Conservation (phyloP, 495 filamentous ascomycete genomes). For the Neurospora sp. region DNA sequence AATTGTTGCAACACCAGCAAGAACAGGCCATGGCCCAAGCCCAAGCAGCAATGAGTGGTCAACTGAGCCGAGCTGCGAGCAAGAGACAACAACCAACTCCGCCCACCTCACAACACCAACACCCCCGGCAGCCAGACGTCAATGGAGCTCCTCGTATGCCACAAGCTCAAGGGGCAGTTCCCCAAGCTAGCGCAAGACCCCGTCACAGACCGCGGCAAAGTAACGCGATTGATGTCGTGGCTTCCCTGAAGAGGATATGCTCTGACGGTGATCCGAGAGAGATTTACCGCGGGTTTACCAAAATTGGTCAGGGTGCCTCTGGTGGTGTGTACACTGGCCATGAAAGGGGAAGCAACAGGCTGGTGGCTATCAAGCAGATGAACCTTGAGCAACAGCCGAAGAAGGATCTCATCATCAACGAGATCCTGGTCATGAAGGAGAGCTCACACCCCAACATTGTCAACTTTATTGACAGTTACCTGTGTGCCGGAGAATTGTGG, state of each 20-base stretch:
- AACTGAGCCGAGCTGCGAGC: slow-evolving; percentile 54
- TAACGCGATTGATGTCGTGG: slow-evolving; percentile 68
- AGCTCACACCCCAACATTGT: slow-evolving; percentile 98
- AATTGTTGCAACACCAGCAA: slow-evolving; percentile 57
- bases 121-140: slow-evolving; percentile 42
- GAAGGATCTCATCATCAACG: slow-evolving; percentile 98
- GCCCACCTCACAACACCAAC: slow-evolving; percentile 46
- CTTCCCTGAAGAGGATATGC: slow-evolving; percentile 77
- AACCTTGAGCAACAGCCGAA: slow-evolving; percentile 97
- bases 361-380: slow-evolving; percentile 99
- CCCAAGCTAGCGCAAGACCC: slow-evolving; percentile 49
- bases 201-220: slow-evolving; percentile 68
- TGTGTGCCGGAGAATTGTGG: slow-evolving; percentile 85
- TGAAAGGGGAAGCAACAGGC: slow-evolving; percentile 68
- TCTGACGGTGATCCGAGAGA: slow-evolving; percentile 78
- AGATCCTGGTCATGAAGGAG: slow-evolving; percentile 98
- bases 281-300: slow-evolving; percentile 78
- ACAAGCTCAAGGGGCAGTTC: slow-evolving; percentile 28
- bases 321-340: slow-evolving; percentile 93
- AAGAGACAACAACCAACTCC: slow-evolving; percentile 49
- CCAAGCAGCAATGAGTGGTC: slow-evolving; percentile 48
- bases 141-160: slow-evolving; percentile 44
- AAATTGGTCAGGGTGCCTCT: slow-evolving; percentile 96
- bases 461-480: slow-evolving; percentile 95
- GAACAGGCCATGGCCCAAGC: slow-evolving; percentile 67